phyloP scores from a whole-genome alignment of 2,329 filamentous ascomycete genomes.

The Exophiala bonariae region DNA sequence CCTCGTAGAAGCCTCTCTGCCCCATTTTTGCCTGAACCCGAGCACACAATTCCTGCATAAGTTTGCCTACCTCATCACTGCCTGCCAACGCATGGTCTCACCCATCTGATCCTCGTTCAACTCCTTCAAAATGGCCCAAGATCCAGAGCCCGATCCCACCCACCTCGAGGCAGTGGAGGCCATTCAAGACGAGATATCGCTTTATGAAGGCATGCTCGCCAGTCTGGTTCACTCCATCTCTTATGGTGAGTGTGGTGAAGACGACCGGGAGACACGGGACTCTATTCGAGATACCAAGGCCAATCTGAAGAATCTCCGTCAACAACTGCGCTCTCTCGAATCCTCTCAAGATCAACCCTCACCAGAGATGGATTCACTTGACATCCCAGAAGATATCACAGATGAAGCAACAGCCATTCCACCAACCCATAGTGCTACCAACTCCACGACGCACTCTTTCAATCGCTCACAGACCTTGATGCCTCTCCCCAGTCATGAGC shows the following conservation, averaged over 20 bases:
- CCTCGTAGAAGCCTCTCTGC: too few relatives aligned
- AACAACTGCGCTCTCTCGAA: neutral
- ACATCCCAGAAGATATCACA: conserved; percentile 6
- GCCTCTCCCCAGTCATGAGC: conserved; percentile 6
- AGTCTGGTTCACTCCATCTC: conserved; percentile 12
- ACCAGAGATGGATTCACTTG: neutral
- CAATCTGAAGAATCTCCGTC: conserved; percentile 5
- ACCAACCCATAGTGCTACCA: neutral
- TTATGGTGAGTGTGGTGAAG: neutral
- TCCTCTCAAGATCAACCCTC: neutral
- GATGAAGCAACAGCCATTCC: too few relatives aligned
- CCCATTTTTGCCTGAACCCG: too few relatives aligned
- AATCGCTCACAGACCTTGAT: conserved; percentile 2
- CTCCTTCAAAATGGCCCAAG: conserved; percentile 14
- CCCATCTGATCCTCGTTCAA: neutral
- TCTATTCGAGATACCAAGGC: conserved; percentile 5
- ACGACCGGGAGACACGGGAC: conserved; percentile 14
- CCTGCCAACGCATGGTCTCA: conserved; percentile 1
- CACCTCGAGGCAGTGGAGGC: conserved; percentile 15
- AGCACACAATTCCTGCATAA: neutral
- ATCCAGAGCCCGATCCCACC: conserved; percentile 9
- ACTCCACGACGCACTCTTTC: neutral
- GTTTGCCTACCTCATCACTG: neutral
- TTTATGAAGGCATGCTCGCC: conserved; percentile 20
- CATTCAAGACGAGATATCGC: conserved; percentile 23